Evolutionary conservation across 768 basidiomycete genomes (phyloP).

Genomic region (Clavaria fumosa): DNA sequence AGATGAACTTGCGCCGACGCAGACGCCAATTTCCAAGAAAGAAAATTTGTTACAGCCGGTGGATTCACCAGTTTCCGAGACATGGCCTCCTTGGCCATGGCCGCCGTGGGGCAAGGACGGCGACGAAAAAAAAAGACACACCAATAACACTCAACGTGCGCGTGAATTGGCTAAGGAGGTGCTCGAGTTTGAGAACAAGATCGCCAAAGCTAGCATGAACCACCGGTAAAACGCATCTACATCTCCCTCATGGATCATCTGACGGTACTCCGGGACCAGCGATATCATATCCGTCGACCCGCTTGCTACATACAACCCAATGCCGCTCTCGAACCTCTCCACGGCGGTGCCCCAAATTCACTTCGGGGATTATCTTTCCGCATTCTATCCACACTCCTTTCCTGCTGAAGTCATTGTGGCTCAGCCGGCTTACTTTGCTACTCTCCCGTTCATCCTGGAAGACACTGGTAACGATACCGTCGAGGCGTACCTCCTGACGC

Average conservation of each 20-base stretch:
- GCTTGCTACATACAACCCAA: slow-evolving; percentile 78
- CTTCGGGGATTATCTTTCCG: slow-evolving; percentile 74
- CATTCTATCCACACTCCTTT: slow-evolving; percentile 66
- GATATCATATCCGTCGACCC: slow-evolving; percentile 69
- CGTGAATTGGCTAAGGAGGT: slow-evolving; percentile 54
- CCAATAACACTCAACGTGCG: slow-evolving; percentile 38
- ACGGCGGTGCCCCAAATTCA: slow-evolving; percentile 58
- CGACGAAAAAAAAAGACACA: slow-evolving; percentile 29
- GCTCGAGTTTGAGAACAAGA: slow-evolving; percentile 58
- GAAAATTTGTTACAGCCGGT: no score
- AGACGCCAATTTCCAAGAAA: no score
- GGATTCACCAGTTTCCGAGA: no score
- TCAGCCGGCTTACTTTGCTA: slow-evolving; percentile 58
- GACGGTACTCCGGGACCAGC: no score
- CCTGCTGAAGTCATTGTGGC: slow-evolving; percentile 69
- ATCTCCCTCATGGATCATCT: no score
- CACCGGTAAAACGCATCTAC: no score
- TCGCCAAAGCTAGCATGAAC: slow-evolving; percentile 72
- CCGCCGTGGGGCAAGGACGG: slow-evolving; percentile 59
- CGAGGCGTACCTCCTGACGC: slow-evolving; percentile 78
- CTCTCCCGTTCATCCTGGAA: slow-evolving; percentile 54
- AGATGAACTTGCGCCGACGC: slow-evolving; percentile 15
- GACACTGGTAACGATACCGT: slow-evolving; percentile 53
- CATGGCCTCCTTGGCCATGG: slow-evolving; percentile 77
- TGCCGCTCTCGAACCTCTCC: slow-evolving; percentile 52